Evolutionary conservation across 176 grass and related monocot genomes (phyloP).

Genomic region (Oryza punctata): DNA sequence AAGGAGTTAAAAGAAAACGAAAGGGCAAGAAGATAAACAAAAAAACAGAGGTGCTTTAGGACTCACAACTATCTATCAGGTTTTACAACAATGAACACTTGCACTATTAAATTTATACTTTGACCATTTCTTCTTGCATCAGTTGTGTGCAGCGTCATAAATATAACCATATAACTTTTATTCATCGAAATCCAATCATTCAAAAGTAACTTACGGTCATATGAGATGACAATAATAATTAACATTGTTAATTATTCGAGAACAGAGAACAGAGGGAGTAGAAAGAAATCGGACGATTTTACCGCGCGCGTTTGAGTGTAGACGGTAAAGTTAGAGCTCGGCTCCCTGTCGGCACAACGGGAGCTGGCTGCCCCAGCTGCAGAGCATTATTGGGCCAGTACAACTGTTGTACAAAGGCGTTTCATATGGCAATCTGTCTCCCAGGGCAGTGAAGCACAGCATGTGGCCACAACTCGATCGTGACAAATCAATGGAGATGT

Average conservation of each 20-base stretch:
- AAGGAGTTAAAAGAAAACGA: background rate
- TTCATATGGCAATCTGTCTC: slow-evolving; percentile 19
- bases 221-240: no score
- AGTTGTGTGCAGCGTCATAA: no score
- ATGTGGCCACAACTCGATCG: slow-evolving; percentile 8
- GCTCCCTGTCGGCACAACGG: slow-evolving; percentile 26
- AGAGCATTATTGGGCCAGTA: slow-evolving; percentile 3
- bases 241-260: no score
- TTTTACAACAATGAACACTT: background rate
- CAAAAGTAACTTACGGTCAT: no score
- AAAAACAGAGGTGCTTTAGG: background rate
- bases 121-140: no score
- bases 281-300: background rate
- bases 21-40: background rate
- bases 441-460: background rate
- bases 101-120: no score
- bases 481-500: background rate
- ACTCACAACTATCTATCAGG: background rate
- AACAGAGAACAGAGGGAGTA: no score
- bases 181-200: no score
- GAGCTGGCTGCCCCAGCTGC: slow-evolving; percentile 7
- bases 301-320: background rate
- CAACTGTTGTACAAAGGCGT: background rate
- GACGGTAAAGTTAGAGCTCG: background rate
- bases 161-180: no score